Evolutionary conservation across 2,329 filamentous ascomycete species (phyloP).

Genomic region (Paecilomyces sp.): DNA sequence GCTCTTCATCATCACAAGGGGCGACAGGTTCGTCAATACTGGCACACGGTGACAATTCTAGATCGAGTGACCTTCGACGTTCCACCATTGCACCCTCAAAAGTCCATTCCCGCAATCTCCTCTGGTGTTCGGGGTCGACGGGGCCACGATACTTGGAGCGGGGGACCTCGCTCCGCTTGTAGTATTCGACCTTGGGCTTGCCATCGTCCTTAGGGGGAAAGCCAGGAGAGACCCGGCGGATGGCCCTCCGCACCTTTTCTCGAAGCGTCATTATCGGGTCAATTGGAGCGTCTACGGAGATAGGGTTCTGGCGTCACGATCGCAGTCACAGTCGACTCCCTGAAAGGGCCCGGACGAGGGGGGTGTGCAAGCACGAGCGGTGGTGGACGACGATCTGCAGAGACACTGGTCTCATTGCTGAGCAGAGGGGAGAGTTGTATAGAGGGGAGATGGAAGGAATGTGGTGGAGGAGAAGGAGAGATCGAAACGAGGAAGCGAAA

Average conservation of each 20-base stretch:
- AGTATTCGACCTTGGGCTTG: slow-evolving; percentile 40
- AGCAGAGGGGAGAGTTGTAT: background rate
- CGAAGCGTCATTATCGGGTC: slow-evolving; percentile 26
- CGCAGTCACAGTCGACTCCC: slow-evolving; percentile 20
- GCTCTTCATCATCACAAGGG: slow-evolving; percentile 10
- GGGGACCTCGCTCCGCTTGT: slow-evolving; percentile 41
- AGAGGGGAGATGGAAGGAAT: background rate
- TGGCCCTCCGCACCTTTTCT: slow-evolving; percentile 29
- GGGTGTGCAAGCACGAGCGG: slow-evolving; percentile 25
- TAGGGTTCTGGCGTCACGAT: slow-evolving; percentile 9
- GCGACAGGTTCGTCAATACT: slow-evolving; percentile 14
- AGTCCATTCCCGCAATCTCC: slow-evolving; percentile 37
- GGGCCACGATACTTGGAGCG: slow-evolving; percentile 43
- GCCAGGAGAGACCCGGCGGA: slow-evolving; percentile 19
- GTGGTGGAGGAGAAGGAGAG: background rate
- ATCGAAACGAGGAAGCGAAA: background rate
- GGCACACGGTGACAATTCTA: slow-evolving; percentile 31
- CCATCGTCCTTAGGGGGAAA: slow-evolving; percentile 18
- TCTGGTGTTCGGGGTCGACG: slow-evolving; percentile 39
- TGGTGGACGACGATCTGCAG: slow-evolving; percentile 10
- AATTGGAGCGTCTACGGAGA: slow-evolving; percentile 3
- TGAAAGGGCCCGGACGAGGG: slow-evolving; percentile 20
- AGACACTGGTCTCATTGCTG: slow-evolving; percentile 18
- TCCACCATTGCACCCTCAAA: slow-evolving; percentile 30
- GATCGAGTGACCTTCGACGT: slow-evolving; percentile 26